Base-by-base conservation (phyloP, 345 rosid genomes). In the Gynandropsis gynandra region DNA sequence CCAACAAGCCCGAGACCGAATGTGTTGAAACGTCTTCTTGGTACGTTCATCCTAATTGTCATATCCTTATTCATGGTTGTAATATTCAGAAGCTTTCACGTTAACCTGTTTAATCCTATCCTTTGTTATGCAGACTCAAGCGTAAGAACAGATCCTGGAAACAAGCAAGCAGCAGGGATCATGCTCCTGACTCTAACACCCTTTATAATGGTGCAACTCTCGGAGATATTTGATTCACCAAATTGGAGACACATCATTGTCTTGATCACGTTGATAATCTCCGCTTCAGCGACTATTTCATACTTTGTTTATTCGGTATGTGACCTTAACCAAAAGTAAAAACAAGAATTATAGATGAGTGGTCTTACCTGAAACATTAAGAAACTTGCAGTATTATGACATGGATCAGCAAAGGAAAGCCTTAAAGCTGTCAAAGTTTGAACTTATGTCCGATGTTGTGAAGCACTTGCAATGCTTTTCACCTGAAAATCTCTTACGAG, bases 401-500 rank as follows among this genome's bases (percentile, higher is more conserved):
- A 32, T 8, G 32, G 50, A 38, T 0, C 65, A 58, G 43, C 70
- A 66, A 53, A 49, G 9, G 16, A 66, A 34, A 43, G 58, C 65
- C 51, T 53, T 66, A 58, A 65, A 66, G 14, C 46, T 46, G 0
- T 59, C 70, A 0, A 59, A 49, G 24, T 66, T 52, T 47, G 61
- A 46, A 59, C 65, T 66, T 45, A 66, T 59, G 65, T 66, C 70
- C 33, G 65, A 59, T 58, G 70, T 59, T 20, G 60, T 58, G 52
- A 59, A 52, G 27, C 60, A 66, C 14, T 39, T 66, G 13, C 61
- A 52, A 11, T 32, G 1, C 0, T 66, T 66, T 39, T 46, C 70
- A 4, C 64, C 64, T 7, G 37, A 59, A 58, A 59, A 11, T 38
- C 36, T 65, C 20, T 33, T 59, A 46, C 32, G n/a, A 65, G 10